Base-by-base conservation (phyloP, 768 basidiomycete species). In the Kwoniella shandongensis region DNA sequence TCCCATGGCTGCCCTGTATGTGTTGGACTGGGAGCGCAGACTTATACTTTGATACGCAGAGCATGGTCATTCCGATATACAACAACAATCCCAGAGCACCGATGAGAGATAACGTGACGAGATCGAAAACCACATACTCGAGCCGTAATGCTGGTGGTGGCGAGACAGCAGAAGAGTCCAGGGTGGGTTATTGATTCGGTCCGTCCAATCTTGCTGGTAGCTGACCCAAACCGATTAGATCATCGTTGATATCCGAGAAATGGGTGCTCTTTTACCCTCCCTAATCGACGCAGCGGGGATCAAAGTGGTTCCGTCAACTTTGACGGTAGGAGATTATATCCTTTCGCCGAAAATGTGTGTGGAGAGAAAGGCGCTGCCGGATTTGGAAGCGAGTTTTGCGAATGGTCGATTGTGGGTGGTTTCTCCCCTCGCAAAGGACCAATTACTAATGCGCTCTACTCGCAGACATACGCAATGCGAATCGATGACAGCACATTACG, bases 251-350 rank as follows among this genome's bases (percentile, higher is more conserved):
- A 87, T 97, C 84, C 85, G 94, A 64, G 96, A 99, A 76, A 97
- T 99, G 76, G 82, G 92, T 25, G 97, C 94, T 1, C 85, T 91
- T 0, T 78, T 99, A 10, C 96, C 93, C 0, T 92, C 89, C 0
- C 75, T 99, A 4, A 79, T 98, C 7, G 91, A 98, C 68, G 91
- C 89, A 0, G 82, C 89, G 0, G 82, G 82, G 41, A 77, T 94
- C 39, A 78, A 86, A 30, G 84, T 97, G 39, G 80, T 92, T n/a
- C 94, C 96, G 0, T 87, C 88, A 0, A 98, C 93, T 0, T 79
- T 99, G 59, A 91, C 88, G 0, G 88, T 98, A 1, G 96, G 96
- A 2, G 96, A 99, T 76, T 99, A 99, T 70, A 88, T 99, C 51
- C 78, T 98, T 44, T 88, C 89, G 1, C 96, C 94, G 0, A 90